These are phyloP conservation scores for Penicillium psychrofluorescens DNA, from an alignment of 495 filamentous ascomycete species.

Conservation along the genomic window DNA sequence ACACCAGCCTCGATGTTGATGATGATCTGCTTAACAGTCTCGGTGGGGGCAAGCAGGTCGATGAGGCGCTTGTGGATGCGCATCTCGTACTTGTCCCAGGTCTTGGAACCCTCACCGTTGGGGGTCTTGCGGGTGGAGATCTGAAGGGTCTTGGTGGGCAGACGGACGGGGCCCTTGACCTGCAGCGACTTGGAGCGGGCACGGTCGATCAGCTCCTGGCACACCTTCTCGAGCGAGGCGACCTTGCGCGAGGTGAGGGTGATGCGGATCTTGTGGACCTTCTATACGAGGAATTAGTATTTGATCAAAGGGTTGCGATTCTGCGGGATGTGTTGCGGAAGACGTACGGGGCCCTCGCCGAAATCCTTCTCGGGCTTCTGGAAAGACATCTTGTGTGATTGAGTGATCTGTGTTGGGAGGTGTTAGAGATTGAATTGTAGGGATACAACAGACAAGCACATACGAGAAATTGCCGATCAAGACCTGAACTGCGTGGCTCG, in stretches of 20 bases:
- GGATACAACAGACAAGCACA: constrained; percentile 8
- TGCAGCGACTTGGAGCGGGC: constrained; percentile 97
- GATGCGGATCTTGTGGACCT: constrained; percentile 98
- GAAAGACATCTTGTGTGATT: constrained; percentile 73
- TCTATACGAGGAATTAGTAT: constrained; percentile 39
- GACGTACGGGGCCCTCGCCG: constrained; percentile 70
- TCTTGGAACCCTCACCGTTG: constrained; percentile 99
- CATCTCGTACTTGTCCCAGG: constrained; percentile 99
- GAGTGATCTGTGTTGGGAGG: constrained; percentile 10
- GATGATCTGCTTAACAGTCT: constrained; percentile 99
- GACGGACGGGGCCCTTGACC: constrained; percentile 97
- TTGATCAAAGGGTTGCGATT: background rate
- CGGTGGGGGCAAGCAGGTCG: constrained; percentile 92
- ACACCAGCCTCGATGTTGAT: constrained; percentile 99
- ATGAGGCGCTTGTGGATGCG: constrained; percentile 98
- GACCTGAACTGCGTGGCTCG: constrained; percentile 60
- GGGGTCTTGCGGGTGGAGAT: constrained; percentile 95
- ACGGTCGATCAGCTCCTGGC: constrained; percentile 94
- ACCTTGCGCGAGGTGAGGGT: constrained; percentile 94
- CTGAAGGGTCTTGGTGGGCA: constrained; percentile 95
- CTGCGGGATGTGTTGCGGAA: background rate
- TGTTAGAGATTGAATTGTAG: constrained; percentile 2
- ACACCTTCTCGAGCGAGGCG: constrained; percentile 93
- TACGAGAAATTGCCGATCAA: constrained; percentile 43
- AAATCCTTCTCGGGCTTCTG: constrained; percentile 94